Conservation (phyloP, 345 rosid genomes). For the Sisymbrium altissimum region DNA sequence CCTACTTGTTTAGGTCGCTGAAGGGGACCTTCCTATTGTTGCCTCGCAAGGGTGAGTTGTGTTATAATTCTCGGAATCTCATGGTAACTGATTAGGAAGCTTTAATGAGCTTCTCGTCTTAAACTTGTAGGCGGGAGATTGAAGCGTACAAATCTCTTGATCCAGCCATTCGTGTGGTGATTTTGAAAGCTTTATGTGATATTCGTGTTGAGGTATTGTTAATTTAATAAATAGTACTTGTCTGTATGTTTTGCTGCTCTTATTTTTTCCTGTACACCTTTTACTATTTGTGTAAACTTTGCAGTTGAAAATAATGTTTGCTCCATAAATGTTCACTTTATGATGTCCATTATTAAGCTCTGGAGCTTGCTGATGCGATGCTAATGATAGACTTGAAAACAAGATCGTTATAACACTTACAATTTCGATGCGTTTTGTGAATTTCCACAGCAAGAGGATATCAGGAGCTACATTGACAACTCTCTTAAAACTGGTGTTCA, state of each 20-base stretch:
- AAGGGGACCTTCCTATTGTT: slow-evolving; percentile 94
- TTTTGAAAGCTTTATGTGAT: slow-evolving; percentile 94
- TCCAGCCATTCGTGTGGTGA: slow-evolving; percentile 92
- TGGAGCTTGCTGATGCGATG: slow-evolving; percentile 60
- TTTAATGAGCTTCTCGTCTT: slow-evolving; percentile 32
- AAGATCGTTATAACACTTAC: background rate
- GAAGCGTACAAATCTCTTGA: slow-evolving; percentile 83
- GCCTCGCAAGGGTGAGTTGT: slow-evolving; percentile 91
- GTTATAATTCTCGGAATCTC: slow-evolving; percentile 20
- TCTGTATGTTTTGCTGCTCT: background rate
- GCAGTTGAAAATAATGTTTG: background rate
- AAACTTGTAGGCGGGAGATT: slow-evolving; percentile 62
- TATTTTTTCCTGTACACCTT: background rate
- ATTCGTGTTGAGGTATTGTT: slow-evolving; percentile 92
- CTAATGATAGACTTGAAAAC: slow-evolving; percentile 14
- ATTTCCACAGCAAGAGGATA: slow-evolving; percentile 90
- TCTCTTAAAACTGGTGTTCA: slow-evolving; percentile 82
- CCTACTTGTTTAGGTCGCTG: slow-evolving; percentile 71
- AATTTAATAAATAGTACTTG: no score
- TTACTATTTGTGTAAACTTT: background rate
- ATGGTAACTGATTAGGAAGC: background rate
- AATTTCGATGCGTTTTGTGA: slow-evolving; percentile 14
- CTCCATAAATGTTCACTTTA: background rate
- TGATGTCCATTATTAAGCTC: slow-evolving; percentile 3
- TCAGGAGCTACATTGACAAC: slow-evolving; percentile 81